Conservation (phyloP, 768 basidiomycete genomes). For the Lactarius hatsudake region DNA sequence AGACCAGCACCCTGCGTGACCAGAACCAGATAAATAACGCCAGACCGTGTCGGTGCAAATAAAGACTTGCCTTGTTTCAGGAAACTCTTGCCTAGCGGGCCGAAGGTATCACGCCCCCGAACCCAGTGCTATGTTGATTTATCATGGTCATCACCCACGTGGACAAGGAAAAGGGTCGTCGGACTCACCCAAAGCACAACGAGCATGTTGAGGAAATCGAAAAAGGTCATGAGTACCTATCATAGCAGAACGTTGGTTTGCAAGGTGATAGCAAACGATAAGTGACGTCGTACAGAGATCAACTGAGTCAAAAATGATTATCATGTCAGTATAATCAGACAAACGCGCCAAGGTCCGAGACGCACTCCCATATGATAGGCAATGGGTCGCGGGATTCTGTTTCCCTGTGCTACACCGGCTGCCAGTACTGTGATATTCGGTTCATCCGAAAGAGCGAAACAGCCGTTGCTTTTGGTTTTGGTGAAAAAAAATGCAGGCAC, state of each 20-base stretch:
- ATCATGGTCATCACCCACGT: background rate
- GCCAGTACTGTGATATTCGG: no score
- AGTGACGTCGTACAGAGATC: constrained; percentile 9
- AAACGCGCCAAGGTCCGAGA: background rate
- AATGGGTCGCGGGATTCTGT: background rate
- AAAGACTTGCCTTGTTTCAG: constrained; percentile 24
- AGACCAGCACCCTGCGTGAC: constrained; percentile 21
- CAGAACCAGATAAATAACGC: background rate
- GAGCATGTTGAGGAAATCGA: constrained; percentile 20
- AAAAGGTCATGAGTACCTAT: constrained; percentile 13
- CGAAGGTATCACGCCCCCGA: constrained; percentile 9
- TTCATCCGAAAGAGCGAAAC: constrained; percentile 5
- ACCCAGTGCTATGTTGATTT: constrained; percentile 15
- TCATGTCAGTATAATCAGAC: background rate
- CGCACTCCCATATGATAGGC: constrained; percentile 23
- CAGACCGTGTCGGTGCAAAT: background rate
- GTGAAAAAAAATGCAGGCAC: background rate
- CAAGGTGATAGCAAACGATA: background rate
- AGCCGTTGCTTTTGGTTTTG: background rate
- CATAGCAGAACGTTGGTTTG: background rate
- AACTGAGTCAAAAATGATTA: background rate
- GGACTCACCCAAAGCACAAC: constrained; percentile 15
- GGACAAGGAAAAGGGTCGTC: no score
- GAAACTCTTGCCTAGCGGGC: constrained; percentile 22
- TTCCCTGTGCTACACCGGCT: background rate